phyloP scores from a whole-genome alignment of 164 flowering plant genomes.

The Nymphaea colorata region DNA sequence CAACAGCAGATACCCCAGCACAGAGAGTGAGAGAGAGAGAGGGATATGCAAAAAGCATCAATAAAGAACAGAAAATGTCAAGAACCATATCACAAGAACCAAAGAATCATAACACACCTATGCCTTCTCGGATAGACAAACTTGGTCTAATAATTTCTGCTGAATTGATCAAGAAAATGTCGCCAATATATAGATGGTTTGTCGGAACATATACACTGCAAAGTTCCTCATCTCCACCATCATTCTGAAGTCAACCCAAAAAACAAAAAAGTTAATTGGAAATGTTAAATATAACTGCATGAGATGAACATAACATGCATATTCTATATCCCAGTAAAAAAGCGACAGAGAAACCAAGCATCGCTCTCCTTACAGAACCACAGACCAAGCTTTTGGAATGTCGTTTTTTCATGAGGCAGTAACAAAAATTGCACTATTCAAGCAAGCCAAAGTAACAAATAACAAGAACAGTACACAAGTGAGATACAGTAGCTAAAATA shows the following conservation, averaged over 20 bases:
- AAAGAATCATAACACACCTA: constrained; percentile 29
- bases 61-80: background rate
- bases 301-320: too few species aligned
- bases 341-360: background rate
- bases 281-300: too few species aligned
- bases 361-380: background rate
- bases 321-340: too few species aligned
- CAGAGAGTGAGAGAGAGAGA: background rate
- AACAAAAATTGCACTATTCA: too few species aligned
- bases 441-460: background rate
- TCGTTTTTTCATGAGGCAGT: too few species aligned
- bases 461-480: background rate
- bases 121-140: constrained; percentile 75
- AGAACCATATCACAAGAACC: too few species aligned
- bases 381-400: too few species aligned
- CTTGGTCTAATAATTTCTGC: constrained; percentile 70
- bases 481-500: background rate
- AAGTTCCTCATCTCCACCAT: constrained; percentile 62
- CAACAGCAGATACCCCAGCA: too few species aligned
- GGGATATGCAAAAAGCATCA: background rate
- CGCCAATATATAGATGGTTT: constrained; percentile 73
- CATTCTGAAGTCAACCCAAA: constrained; percentile 28
- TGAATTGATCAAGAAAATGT: constrained; percentile 52
- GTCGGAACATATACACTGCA: constrained; percentile 80
- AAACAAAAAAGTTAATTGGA: background rate